A percentile compares a stretch with the other conserved stretches of the same genome.
These are phyloP conservation scores for Pachysandra terminalis DNA, from an alignment of 164 flowering plant genomes.

Conservation along the genomic window DNA sequence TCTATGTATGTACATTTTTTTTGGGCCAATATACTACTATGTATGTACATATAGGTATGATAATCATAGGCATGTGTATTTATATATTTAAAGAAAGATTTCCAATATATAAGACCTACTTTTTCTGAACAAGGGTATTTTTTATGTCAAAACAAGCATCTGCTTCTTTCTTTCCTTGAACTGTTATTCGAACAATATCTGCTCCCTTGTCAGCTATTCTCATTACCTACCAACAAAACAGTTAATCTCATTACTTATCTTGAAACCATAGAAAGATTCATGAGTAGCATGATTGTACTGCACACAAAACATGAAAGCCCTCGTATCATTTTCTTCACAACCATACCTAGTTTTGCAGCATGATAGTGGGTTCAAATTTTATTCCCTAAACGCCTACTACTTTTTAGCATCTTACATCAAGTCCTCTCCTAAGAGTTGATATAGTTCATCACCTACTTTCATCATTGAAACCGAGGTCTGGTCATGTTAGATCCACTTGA, in stretches of 20 bases:
- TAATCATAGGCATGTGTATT: too few species aligned
- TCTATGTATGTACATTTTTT: too few species aligned
- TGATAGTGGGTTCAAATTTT: not conserved
- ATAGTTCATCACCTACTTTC: not conserved
- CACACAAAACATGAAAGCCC: not conserved
- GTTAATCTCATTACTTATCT: constrained; percentile 3
- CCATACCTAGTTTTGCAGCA: not conserved
- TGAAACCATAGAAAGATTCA: not conserved
- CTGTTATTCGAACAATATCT: constrained; percentile 93
- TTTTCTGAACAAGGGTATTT: constrained; percentile 85
- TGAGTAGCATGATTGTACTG: not conserved
- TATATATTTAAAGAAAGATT: not conserved
- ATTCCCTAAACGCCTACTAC: too few species aligned
- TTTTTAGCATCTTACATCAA: not conserved
- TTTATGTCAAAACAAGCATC: constrained; percentile 96
- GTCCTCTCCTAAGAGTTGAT: not conserved
- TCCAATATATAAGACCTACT: constrained; percentile 38
- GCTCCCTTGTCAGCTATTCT: constrained; percentile 93
- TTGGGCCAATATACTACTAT: too few species aligned
- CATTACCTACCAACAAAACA: constrained; percentile 63
- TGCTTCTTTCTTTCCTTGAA: constrained; percentile 97
- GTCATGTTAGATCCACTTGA: not conserved
- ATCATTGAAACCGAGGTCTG: not conserved
- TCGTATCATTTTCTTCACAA: not conserved
- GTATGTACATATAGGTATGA: too few species aligned